These are phyloP conservation scores for Psidium friedrichsthalianum DNA, from an alignment of 345 rosid species.

Conservation along the genomic window DNA sequence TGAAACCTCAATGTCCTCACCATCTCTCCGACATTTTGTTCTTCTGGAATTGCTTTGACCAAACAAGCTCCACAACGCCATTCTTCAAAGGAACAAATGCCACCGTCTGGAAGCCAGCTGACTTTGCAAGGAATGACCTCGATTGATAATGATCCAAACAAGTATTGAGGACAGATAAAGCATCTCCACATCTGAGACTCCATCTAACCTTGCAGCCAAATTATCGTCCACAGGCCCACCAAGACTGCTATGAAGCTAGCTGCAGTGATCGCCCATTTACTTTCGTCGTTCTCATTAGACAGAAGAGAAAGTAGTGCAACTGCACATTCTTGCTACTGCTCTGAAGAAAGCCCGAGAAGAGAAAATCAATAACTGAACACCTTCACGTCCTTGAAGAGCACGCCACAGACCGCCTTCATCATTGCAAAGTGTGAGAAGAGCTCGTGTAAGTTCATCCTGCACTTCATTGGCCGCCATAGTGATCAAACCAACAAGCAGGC, in stretches of 20 bases:
- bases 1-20: slow-evolving; percentile 32
- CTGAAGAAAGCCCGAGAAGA: slow-evolving; percentile 98
- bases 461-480: slow-evolving; percentile 95
- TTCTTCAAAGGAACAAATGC: slow-evolving; percentile 58
- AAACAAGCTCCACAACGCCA: slow-evolving; percentile 92
- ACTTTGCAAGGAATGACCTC: slow-evolving; percentile 67
- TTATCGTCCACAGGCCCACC: slow-evolving; percentile 28
- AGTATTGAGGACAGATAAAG: slow-evolving; percentile 56
- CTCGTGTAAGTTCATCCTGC: slow-evolving; percentile 88
- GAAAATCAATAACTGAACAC: slow-evolving; percentile 93
- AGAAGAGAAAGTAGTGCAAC: slow-evolving; percentile 93
- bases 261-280: slow-evolving; percentile 99
- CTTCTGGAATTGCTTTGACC: slow-evolving; percentile 46
- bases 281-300: slow-evolving; percentile 94
- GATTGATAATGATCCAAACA: slow-evolving; percentile 48
- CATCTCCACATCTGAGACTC: slow-evolving; percentile 61
- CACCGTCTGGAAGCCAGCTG: slow-evolving; percentile 68
- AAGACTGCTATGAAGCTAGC: slow-evolving; percentile 65
- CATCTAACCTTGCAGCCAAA: slow-evolving; percentile 21
- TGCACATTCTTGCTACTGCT: slow-evolving; percentile 99
- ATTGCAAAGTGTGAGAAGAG: slow-evolving; percentile 81
- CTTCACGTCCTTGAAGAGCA: slow-evolving; percentile 97
- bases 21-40: slow-evolving; percentile 44
- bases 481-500: slow-evolving; percentile 93
- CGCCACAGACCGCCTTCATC: slow-evolving; percentile 87